Evolutionary conservation across 169 alveolate genomes (phyloP), one percentile per base, ranked within the genome.

Genomic region (Plasmodium gaboni): DNA sequence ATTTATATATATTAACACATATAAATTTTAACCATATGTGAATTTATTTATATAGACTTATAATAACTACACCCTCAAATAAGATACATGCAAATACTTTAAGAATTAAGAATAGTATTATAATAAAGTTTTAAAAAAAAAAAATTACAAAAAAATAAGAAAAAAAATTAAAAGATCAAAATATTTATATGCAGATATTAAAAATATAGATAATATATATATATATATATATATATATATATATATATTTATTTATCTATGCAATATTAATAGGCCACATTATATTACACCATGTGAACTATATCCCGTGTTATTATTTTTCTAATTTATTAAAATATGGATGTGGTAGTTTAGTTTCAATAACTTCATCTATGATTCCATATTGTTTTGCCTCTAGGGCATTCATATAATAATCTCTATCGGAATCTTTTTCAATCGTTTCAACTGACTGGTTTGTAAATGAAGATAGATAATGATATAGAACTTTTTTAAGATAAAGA

Each of bases 381-480:
- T 95, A 95, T 74, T 93, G 73, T 7, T 92, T 65, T 24, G 97
- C 97, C 69, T 95, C 97, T 24, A 93, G 74, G 0, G 97, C 96
- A 15, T 95, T 88, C 97, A 95, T 95, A 88, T 91, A 95, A 90
- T 93, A 87, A 70, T 95, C 97, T 10, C 97, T 93, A 69, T 91
- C 96, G 59, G 96, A 93, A 74, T 95, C 96, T 73, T 73, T 88
- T 73, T 86, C 96, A 15, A 94, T 93, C 6, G 88, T 88, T 28
- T 88, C 94, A 19, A 83, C 51, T 28, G 95, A 70, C 50, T 93
- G 91, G 10, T 96, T 96, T 2, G 97, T 95, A 88, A 95, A 93
- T 72, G 74, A 83, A 28, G 97, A 86, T 51, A 95, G 69, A 59
- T 95, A 95, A 61, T 94, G 88, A 73, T 95, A 94, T 65, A 95